Percentiles rank a stretch among this genome's conserved stretches.
Conservation (phyloP, 495 filamentous ascomycete genomes). For the Aspergillus homomorphus region DNA sequence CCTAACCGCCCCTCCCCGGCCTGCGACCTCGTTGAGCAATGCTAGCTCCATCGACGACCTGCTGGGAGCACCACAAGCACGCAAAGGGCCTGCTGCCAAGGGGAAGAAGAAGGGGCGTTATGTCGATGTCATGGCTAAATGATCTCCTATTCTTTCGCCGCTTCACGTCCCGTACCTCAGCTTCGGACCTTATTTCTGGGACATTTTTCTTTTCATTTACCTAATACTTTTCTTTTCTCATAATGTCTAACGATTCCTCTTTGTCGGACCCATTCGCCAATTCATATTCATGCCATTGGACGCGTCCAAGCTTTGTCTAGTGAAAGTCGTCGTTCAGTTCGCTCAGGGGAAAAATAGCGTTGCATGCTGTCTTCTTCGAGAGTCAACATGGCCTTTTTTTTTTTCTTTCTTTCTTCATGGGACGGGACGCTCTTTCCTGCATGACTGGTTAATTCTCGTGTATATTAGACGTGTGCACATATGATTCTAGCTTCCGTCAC, state of each 20-base stretch:
- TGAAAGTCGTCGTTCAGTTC: conserved; percentile 5
- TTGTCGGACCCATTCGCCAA: background rate
- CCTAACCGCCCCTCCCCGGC: conserved; percentile 42
- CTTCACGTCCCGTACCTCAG: background rate
- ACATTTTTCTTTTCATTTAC: conserved; percentile 13
- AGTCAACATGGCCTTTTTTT: conserved; percentile 1
- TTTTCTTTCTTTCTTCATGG: background rate
- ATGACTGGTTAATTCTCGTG: conserved; percentile 8
- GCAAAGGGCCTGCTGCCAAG: conserved; percentile 65
- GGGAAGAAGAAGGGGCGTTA: conserved; percentile 81
- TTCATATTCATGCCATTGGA: conserved; percentile 16
- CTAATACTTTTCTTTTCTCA: conserved; percentile 32
- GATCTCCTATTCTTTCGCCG: background rate
- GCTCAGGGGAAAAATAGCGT: conserved; percentile 9
- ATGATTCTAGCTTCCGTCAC: conserved; percentile 3
- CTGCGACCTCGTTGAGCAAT: conserved; percentile 67
- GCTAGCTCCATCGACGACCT: conserved; percentile 86
- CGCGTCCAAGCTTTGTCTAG: conserved; percentile 14
- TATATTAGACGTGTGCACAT: conserved; percentile 22
- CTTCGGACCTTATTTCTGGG: background rate
- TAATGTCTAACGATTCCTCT: conserved; percentile 22
- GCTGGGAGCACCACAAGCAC: conserved; percentile 62
- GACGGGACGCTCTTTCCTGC: conserved; percentile 11
- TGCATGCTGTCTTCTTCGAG: conserved; percentile 18
- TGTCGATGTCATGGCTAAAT: conserved; percentile 84